These are phyloP conservation scores for Priceomyces castillae DNA, from an alignment of 805 yeast genomes.

Conservation along the genomic window DNA sequence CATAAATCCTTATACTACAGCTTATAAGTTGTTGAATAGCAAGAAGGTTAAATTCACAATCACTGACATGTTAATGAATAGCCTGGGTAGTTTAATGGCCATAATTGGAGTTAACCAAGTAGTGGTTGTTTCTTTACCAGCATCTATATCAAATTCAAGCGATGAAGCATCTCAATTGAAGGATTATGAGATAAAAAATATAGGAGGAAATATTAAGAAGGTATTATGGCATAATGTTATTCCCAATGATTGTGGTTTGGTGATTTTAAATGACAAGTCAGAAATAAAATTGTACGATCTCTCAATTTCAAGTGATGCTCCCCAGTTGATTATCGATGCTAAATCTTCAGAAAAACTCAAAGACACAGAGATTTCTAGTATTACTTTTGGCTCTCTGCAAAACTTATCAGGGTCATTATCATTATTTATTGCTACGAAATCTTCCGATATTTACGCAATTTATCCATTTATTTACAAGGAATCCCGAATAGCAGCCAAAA, in stretches of 20 bases:
- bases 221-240: slow-evolving; percentile 25
- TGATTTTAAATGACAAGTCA: slow-evolving; percentile 20
- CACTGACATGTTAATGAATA: slow-evolving; percentile 34
- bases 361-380: slow-evolving; percentile 19
- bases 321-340: slow-evolving; percentile 20
- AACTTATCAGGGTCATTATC: slow-evolving; percentile 27
- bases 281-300: slow-evolving; percentile 20
- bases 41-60: slow-evolving; percentile 26
- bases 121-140: slow-evolving; percentile 30
- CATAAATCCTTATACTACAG: slow-evolving; percentile 16
- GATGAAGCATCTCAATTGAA: slow-evolving; percentile 6
- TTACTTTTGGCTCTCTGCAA: slow-evolving; percentile 27
- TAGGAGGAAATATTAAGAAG: slow-evolving; percentile 17
- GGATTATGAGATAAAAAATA: slow-evolving; percentile 13
- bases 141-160: slow-evolving; percentile 9
- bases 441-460: slow-evolving; percentile 19
- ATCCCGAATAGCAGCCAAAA: slow-evolving; percentile 17
- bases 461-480: slow-evolving; percentile 24
- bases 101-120: slow-evolving; percentile 31
- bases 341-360: slow-evolving; percentile 7
- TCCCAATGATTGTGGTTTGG: slow-evolving; percentile 21
- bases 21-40: slow-evolving; percentile 21
- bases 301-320: slow-evolving; percentile 14
- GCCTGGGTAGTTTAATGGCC: slow-evolving; percentile 42
- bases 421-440: slow-evolving; percentile 23